Percentiles rank a stretch among this genome's conserved stretches.
Evolutionary conservation across 805 yeast genomes (phyloP).

Genomic region (Metschnikowia anglica): DNA sequence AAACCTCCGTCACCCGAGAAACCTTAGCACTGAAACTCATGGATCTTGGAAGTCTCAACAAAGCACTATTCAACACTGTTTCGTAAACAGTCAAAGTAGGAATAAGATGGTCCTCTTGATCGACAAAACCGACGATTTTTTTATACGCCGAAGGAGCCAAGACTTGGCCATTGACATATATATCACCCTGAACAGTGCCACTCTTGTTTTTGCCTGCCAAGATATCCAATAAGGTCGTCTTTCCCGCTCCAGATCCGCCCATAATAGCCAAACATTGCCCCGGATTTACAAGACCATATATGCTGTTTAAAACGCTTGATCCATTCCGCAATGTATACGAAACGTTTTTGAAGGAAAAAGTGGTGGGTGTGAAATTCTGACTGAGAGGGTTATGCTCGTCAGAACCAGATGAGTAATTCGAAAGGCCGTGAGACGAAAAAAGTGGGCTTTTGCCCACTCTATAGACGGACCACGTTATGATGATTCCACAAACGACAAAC

Average conservation of each 20-base stretch:
- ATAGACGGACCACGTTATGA: slow-evolving; percentile 43
- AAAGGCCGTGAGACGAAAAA: slow-evolving; percentile 41
- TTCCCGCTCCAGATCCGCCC: slow-evolving; percentile 99
- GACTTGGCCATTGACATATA: slow-evolving; percentile 72
- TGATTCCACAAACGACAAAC: slow-evolving; percentile 42
- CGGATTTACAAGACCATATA: slow-evolving; percentile 78
- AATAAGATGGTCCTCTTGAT: slow-evolving; percentile 87
- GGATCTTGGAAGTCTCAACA: slow-evolving; percentile 76
- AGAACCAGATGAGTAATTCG: slow-evolving; percentile 20
- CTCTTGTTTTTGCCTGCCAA: slow-evolving; percentile 84
- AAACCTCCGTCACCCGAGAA: slow-evolving; percentile 77
- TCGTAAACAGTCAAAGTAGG: slow-evolving; percentile 96
- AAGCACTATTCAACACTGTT: slow-evolving; percentile 89
- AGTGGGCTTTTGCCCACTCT: slow-evolving; percentile 62
- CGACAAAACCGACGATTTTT: slow-evolving; percentile 87
- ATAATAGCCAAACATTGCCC: slow-evolving; percentile 91
- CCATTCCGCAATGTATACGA: slow-evolving; percentile 52
- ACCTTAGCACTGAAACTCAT: slow-evolving; percentile 77
- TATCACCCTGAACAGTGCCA: slow-evolving; percentile 65
- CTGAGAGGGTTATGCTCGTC: slow-evolving; percentile 43
- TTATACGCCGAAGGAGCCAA: slow-evolving; percentile 48
- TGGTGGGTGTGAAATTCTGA: slow-evolving; percentile 61
- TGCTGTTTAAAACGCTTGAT: slow-evolving; percentile 54
- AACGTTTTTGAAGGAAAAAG: slow-evolving; percentile 72
- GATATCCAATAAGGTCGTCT: slow-evolving; percentile 89